Conservation (phyloP, 305 asterid genomes). For the Fraxinus sp. region DNA sequence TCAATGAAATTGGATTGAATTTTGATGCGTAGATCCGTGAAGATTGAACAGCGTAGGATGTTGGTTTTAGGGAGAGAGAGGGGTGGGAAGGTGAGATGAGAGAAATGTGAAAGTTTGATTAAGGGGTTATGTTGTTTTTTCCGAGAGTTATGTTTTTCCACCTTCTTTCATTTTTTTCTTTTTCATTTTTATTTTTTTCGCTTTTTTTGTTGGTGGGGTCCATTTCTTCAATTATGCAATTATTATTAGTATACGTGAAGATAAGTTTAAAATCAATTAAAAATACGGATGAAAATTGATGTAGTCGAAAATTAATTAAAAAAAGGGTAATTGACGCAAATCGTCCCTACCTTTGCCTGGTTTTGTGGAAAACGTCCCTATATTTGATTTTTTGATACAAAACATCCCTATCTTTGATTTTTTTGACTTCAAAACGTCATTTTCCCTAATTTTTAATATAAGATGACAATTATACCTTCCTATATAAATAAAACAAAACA, state of each 20-base stretch:
- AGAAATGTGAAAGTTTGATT: slow-evolving; percentile 44
- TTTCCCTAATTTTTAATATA: too few species aligned
- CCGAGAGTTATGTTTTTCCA: slow-evolving; percentile 16
- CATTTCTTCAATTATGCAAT: not conserved
- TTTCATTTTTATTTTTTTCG: not conserved
- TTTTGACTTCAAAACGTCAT: too few species aligned
- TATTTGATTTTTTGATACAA: too few species aligned
- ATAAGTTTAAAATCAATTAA: not conserved
- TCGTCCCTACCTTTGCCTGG: too few species aligned
- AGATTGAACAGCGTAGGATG: not conserved
- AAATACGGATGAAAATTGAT: not conserved
- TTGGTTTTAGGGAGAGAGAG: slow-evolving; percentile 35
- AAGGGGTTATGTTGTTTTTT: slow-evolving; percentile 37
- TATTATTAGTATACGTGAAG: not conserved
- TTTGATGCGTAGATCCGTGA: slow-evolving; percentile 18
- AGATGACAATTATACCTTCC: too few species aligned
- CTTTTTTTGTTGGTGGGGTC: not conserved
- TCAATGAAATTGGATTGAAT: not conserved
- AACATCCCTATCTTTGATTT: too few species aligned
- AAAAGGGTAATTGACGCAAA: too few species aligned
- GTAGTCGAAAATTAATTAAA: not conserved
- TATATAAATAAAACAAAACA: too few species aligned
- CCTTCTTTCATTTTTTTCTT: not conserved
- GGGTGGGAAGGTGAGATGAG: slow-evolving; percentile 35
- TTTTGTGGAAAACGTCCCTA: too few species aligned